Percentiles rank a stretch among this genome's conserved stretches.
Evolutionary conservation across 768 basidiomycete species (phyloP).

Genomic region (Steccherinum ochraceum): DNA sequence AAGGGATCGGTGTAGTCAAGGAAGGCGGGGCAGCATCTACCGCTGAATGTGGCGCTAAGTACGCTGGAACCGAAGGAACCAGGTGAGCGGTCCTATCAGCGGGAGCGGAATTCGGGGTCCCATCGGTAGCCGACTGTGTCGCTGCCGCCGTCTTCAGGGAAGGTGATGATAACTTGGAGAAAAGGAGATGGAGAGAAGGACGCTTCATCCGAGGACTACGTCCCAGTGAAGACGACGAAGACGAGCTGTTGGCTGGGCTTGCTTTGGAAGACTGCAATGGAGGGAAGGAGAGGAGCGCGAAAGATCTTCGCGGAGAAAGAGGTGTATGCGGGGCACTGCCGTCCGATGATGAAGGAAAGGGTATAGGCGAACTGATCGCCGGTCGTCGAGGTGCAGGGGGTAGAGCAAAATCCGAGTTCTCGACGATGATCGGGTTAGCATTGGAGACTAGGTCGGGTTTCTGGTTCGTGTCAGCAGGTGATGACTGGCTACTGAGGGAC

Average conservation of each 20-base stretch:
- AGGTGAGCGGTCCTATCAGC: not conserved
- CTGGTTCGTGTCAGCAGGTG: not conserved
- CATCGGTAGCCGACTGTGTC: conserved; percentile 2
- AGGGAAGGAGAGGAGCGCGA: conserved; percentile 23
- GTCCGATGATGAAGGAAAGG: conserved; percentile 40
- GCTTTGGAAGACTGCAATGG: conserved; percentile 21
- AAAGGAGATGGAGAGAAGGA: conserved; percentile 63
- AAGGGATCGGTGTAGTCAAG: conserved; percentile 20
- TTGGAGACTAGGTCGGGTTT: not conserved
- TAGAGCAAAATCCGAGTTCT: conserved; percentile 6
- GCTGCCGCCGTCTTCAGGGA: conserved; percentile 21
- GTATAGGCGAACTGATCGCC: conserved; percentile 6
- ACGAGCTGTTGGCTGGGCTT: conserved; percentile 9
- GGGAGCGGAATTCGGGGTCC: not conserved
- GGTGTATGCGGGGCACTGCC: conserved; percentile 19
- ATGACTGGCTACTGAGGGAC: not conserved
- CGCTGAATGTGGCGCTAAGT: not conserved
- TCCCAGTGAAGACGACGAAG: conserved; percentile 29
- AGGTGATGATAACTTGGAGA: conserved; percentile 57
- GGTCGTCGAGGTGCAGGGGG: conserved; percentile 8
- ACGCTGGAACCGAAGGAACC: not conserved
- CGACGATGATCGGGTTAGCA: conserved; percentile 3
- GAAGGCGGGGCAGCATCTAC: conserved; percentile 16
- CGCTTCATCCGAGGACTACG: conserved; percentile 42
- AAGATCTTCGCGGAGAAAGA: conserved; percentile 31